Evolutionary conservation across 169 alveolate species (phyloP).

Genomic region (Eimeria necatrix): DNA sequence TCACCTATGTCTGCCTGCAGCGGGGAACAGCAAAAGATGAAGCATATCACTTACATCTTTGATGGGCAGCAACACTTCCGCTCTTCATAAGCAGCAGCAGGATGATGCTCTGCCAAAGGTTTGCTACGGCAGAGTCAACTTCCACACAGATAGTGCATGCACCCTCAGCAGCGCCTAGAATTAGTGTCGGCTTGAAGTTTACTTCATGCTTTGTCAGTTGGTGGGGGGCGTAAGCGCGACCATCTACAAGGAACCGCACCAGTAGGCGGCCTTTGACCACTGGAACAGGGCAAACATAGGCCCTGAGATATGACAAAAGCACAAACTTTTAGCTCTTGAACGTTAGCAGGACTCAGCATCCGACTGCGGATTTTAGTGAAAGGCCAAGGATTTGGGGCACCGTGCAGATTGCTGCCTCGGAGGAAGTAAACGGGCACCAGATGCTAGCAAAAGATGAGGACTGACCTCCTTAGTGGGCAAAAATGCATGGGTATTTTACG

Average conservation of each 20-base stretch:
- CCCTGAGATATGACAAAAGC: constrained; percentile 8
- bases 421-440: no score
- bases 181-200: neutral
- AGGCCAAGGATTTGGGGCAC: neutral
- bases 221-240: constrained; percentile 12
- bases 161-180: neutral
- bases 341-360: neutral
- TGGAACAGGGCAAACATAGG: constrained; percentile 30
- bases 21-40: neutral
- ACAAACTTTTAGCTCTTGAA: neutral
- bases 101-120: neutral
- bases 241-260: constrained; percentile 38
- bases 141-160: neutral
- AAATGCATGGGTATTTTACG: constrained; percentile 26
- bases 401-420: no score
- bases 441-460: no score
- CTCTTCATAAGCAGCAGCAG: neutral
- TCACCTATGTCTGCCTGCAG: neutral
- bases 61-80: neutral
- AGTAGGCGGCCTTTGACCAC: constrained; percentile 63
- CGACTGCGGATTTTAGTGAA: neutral
- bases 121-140: neutral
- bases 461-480: constrained; percentile 33
- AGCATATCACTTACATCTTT: no score
- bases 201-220: neutral